phyloP scores from a whole-genome alignment of 768 basidiomycete species.

The Lentinula sp. region DNA sequence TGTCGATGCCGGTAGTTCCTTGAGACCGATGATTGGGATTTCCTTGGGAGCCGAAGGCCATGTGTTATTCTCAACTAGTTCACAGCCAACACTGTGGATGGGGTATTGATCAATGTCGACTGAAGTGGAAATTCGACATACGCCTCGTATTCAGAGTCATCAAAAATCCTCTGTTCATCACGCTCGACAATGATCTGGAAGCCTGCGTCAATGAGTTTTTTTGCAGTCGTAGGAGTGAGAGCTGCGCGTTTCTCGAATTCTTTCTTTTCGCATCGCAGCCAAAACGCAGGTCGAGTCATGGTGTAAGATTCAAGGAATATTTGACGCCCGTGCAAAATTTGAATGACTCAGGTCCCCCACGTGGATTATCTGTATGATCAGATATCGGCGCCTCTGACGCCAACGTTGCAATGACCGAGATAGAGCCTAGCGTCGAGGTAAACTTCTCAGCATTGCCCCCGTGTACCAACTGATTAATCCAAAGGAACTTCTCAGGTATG shows the following conservation, averaged over 20 bases:
- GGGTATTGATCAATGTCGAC: slow-evolving; percentile 1
- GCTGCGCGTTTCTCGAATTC: slow-evolving; percentile 90
- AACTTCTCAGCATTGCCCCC: background rate
- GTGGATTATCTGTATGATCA: background rate
- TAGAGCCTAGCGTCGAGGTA: background rate
- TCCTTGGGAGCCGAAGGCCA: slow-evolving; percentile 79
- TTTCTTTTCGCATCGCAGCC: slow-evolving; percentile 98
- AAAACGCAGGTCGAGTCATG: slow-evolving; percentile 59
- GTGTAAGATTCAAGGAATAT: background rate
- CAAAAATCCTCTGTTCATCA: slow-evolving; percentile 91
- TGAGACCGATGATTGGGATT: slow-evolving; percentile 87
- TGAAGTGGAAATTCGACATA: slow-evolving; percentile 36
- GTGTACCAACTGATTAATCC: background rate
- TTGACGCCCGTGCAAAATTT: background rate
- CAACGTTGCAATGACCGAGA: background rate
- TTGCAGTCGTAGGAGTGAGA: slow-evolving; percentile 87
- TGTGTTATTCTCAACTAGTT: slow-evolving; percentile 77
- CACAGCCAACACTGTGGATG: slow-evolving; percentile 75
- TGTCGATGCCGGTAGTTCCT: slow-evolving; percentile 84
- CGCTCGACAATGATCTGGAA: slow-evolving; percentile 91
- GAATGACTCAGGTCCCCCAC: background rate
- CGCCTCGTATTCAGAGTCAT: slow-evolving; percentile 90
- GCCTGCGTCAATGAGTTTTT: slow-evolving; percentile 80
- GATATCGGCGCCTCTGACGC: too few species aligned
- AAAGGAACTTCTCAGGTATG: slow-evolving; percentile 42